phyloP scores from a whole-genome alignment of 306 rosid species.

The Sicyos edulis region DNA sequence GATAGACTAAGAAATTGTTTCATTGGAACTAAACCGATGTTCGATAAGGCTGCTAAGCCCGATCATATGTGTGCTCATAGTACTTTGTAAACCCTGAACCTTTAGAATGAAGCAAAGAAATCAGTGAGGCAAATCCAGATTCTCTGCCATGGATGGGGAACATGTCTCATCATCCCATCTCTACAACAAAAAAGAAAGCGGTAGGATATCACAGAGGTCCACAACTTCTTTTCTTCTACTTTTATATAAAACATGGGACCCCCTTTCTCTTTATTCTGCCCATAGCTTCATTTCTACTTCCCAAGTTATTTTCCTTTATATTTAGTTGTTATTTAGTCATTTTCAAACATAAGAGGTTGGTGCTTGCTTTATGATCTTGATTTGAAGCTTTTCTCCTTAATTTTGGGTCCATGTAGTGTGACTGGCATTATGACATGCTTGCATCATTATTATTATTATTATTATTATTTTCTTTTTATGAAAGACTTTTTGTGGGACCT shows the following conservation, averaged over 20 bases:
- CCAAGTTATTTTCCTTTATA: constrained; percentile 18
- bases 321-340: constrained; percentile 18
- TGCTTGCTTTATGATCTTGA: constrained; percentile 21
- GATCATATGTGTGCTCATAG: neutral
- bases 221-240: constrained; percentile 21
- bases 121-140: constrained; percentile 22
- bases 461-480: neutral
- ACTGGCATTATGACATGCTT: constrained; percentile 15
- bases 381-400: constrained; percentile 25
- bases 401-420: constrained; percentile 16
- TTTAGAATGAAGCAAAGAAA: constrained; percentile 11
- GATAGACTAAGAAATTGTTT: constrained; percentile 3
- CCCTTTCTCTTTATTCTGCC: constrained; percentile 33
- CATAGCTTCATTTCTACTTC: constrained; percentile 29
- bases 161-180: constrained; percentile 42
- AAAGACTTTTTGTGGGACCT: constrained; percentile 12
- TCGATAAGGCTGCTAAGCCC: neutral
- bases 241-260: constrained; percentile 33
- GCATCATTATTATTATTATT: neutral
- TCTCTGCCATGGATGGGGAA: constrained; percentile 30
- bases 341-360: constrained; percentile 11
- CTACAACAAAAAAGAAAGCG: constrained; percentile 27
- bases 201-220: constrained; percentile 32
- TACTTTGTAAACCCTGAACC: constrained; percentile 6
- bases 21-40: neutral